Percentiles rank a stretch among this genome's conserved stretches.
phyloP scores from a whole-genome alignment of 306 rosid species.

The Oemleria cerasiformis region DNA sequence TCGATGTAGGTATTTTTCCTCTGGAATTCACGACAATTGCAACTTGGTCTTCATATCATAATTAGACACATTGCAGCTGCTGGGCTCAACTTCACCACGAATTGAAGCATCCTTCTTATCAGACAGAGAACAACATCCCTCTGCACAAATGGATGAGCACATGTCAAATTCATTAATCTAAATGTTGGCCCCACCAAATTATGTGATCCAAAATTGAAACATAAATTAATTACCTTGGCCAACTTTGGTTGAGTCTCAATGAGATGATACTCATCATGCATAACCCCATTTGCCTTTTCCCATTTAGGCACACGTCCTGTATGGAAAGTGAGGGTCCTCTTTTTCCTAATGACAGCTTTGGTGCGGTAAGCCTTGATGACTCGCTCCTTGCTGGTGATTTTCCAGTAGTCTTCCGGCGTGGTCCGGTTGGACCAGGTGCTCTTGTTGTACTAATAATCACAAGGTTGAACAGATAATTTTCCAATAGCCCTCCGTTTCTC shows the following conservation, averaged over 20 bases:
- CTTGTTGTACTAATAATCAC: slow-evolving; percentile 31
- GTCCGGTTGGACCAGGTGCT: slow-evolving; percentile 35
- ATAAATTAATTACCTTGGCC: not conserved
- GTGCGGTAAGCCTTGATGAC: slow-evolving; percentile 25
- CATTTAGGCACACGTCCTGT: slow-evolving; percentile 23
- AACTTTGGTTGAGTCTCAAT: not conserved
- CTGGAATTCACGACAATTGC: slow-evolving; percentile 2
- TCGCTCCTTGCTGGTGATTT: slow-evolving; percentile 46
- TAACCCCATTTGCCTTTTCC: slow-evolving; percentile 41
- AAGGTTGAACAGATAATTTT: no score
- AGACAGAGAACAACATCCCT: slow-evolving; percentile 44
- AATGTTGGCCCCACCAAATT: no score
- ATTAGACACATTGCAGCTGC: slow-evolving; percentile 14
- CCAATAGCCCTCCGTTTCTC: no score
- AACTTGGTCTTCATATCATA: slow-evolving; percentile 6
- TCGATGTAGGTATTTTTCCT: no score
- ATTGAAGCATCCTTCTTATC: slow-evolving; percentile 18
- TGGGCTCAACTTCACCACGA: slow-evolving; percentile 31
- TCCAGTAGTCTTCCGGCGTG: slow-evolving; percentile 52
- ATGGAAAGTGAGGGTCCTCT: slow-evolving; percentile 54
- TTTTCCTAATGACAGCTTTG: slow-evolving; percentile 37
- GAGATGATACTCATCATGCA: slow-evolving; percentile 55
- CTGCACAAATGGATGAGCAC: slow-evolving; percentile 39
- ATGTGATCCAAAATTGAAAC: no score
- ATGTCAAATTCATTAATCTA: no score